Evolutionary conservation across 805 yeast species (phyloP).

Genomic region (Starmerella floricola): DNA sequence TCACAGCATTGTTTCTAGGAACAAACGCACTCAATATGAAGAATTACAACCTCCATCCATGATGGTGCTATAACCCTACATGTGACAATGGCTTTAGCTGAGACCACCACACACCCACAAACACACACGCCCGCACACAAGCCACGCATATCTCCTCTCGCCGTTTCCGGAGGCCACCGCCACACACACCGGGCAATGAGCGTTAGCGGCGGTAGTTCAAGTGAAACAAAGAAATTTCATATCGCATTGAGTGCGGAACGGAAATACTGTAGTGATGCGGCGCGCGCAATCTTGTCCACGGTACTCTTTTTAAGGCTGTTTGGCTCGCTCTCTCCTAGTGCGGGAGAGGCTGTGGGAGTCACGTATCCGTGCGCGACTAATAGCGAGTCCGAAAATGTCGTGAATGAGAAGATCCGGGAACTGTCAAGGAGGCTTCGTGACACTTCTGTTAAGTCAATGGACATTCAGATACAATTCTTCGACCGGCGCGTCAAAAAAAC

Average conservation of each 20-base stretch:
- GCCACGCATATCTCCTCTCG: no score
- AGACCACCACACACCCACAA: no score
- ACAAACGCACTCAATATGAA: no score
- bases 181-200: no score
- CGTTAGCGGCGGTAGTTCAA: background rate
- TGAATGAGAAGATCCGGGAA: conserved; percentile 17
- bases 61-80: no score
- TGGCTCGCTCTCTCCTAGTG: conserved; percentile 48
- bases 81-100: no score
- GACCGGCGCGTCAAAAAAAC: conserved; percentile 32
- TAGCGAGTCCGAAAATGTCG: conserved; percentile 16
- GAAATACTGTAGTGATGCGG: conserved; percentile 42
- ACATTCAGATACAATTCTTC: conserved; percentile 24
- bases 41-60: no score
- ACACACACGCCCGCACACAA: no score
- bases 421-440: conserved; percentile 13
- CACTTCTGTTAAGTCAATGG: conserved; percentile 11
- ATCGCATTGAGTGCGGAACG: conserved; percentile 31
- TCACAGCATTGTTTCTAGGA: no score
- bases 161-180: no score
- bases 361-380: conserved; percentile 33
- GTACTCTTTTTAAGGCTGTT: conserved; percentile 58
- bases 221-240: background rate
- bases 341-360: conserved; percentile 44
- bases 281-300: conserved; percentile 50